Conservation (phyloP, 345 rosid species). For the Leavenworthia alabamica region DNA sequence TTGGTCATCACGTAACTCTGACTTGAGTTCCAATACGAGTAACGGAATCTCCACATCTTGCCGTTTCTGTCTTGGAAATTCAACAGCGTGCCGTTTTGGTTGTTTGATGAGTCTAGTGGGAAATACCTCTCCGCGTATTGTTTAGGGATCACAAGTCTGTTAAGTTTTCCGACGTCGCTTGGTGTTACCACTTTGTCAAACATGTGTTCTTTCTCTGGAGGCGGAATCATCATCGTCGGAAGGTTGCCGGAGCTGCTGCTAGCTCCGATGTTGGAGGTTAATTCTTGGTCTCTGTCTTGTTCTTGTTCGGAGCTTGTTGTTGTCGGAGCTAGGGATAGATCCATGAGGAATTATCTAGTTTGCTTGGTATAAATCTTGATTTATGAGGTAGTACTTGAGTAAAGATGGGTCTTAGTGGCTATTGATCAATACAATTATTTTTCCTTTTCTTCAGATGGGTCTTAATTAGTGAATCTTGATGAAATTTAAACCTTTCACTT, state of each 20-base stretch:
- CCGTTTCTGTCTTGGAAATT: conserved; percentile 67
- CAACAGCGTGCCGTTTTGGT: conserved; percentile 64
- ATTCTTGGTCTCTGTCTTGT: conserved; percentile 31
- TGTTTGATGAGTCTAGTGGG: conserved; percentile 64
- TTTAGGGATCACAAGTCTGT: conserved; percentile 73
- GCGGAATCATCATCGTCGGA: conserved; percentile 4
- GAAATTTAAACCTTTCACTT: conserved; percentile 13
- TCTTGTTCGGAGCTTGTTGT: conserved; percentile 34
- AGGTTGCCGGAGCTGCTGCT: conserved; percentile 19
- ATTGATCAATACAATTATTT: background rate
- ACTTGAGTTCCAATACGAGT: conserved; percentile 77
- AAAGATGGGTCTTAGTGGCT: background rate
- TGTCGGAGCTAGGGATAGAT: conserved; percentile 48
- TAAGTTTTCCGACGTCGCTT: conserved; percentile 77
- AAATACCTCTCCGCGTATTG: conserved; percentile 84
- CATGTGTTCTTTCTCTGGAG: conserved; percentile 59
- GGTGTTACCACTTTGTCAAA: conserved; percentile 83
- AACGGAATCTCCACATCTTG: conserved; percentile 59
- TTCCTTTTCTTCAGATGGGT: too few relatives aligned
- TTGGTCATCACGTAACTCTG: conserved; percentile 83
- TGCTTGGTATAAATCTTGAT: conserved; percentile 4
- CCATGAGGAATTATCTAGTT: conserved; percentile 31
- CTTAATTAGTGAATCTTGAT: conserved; percentile 23
- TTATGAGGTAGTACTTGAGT: background rate
- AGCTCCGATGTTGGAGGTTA: conserved; percentile 26